A percentile compares a stretch with the other conserved stretches of the same genome.
Evolutionary conservation across 768 basidiomycete genomes (phyloP).

Genomic region (Chalciporus chontae): DNA sequence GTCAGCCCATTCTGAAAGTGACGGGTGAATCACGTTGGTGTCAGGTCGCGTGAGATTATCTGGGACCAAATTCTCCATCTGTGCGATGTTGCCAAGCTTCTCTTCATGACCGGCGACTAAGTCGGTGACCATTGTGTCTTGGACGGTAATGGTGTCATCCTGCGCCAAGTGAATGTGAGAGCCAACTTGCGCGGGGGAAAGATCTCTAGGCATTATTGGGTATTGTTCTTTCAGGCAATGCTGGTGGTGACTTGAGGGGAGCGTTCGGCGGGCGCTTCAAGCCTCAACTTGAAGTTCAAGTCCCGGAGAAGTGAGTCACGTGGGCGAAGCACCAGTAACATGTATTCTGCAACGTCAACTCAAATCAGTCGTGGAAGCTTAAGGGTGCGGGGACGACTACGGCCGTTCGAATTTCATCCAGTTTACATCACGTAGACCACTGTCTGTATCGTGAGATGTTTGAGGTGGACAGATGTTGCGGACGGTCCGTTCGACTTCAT

Average conservation of each 20-base stretch:
- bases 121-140: neutral
- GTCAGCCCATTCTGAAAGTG: neutral
- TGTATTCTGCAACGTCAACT: neutral
- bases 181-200: conserved; percentile 7
- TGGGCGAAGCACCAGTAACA: neutral
- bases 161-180: neutral
- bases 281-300: too few relatives aligned
- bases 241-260: neutral
- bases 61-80: neutral
- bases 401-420: too few relatives aligned
- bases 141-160: neutral
- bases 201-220: neutral
- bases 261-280: neutral
- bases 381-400: too few relatives aligned
- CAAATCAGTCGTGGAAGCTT: too few relatives aligned
- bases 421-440: too few relatives aligned
- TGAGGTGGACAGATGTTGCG: too few relatives aligned
- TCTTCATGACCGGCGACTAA: neutral
- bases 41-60: neutral
- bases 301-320: neutral
- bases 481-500: too few relatives aligned
- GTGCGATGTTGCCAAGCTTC: neutral
- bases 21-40: conserved; percentile 4
- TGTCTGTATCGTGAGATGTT: too few relatives aligned
- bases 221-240: neutral